These are phyloP conservation scores for Lentinula lateritia DNA, from an alignment of 768 basidiomycete genomes.

Conservation along the genomic window DNA sequence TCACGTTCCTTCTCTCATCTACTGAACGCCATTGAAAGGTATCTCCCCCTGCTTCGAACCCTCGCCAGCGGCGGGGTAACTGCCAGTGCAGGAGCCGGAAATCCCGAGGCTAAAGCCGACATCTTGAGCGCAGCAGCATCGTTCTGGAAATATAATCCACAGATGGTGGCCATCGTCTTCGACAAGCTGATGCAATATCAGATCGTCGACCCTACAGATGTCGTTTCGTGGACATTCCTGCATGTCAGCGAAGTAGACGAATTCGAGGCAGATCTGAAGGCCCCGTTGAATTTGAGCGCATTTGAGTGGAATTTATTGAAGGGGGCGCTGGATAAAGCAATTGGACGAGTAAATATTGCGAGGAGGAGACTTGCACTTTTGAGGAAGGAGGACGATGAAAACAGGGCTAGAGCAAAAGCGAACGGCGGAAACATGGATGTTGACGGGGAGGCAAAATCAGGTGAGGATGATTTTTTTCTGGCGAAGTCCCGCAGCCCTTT, in stretches of 20 bases:
- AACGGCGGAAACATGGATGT: slow-evolving; percentile 33
- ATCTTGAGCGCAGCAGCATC: slow-evolving; percentile 64
- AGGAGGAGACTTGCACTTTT: slow-evolving; percentile 67
- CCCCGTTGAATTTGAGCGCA: slow-evolving; percentile 41
- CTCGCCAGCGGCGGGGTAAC: slow-evolving; percentile 47
- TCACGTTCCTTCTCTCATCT: slow-evolving; percentile 96
- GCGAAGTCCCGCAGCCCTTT: background rate
- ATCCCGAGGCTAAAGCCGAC: slow-evolving; percentile 57
- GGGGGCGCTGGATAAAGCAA: slow-evolving; percentile 83
- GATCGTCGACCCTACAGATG: slow-evolving; percentile 90
- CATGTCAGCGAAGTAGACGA: slow-evolving; percentile 37
- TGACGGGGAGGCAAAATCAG: slow-evolving; percentile 58
- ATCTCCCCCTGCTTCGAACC: slow-evolving; percentile 68
- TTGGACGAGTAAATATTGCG: slow-evolving; percentile 79
- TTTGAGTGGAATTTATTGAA: slow-evolving; percentile 86
- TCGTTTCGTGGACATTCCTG: slow-evolving; percentile 79
- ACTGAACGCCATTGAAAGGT: slow-evolving; percentile 95
- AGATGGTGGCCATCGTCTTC: slow-evolving; percentile 88
- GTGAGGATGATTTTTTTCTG: slow-evolving; percentile 18
- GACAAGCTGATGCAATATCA: slow-evolving; percentile 99
- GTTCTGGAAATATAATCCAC: slow-evolving; percentile 83
- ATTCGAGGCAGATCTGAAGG: slow-evolving; percentile 29
- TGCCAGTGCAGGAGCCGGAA: slow-evolving; percentile 29
- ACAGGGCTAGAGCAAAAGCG: slow-evolving; percentile 69
- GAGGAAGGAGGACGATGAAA: slow-evolving; percentile 87